These are phyloP conservation scores for Moringa oleifera DNA, from an alignment of 345 rosid species.

Conservation along the genomic window DNA sequence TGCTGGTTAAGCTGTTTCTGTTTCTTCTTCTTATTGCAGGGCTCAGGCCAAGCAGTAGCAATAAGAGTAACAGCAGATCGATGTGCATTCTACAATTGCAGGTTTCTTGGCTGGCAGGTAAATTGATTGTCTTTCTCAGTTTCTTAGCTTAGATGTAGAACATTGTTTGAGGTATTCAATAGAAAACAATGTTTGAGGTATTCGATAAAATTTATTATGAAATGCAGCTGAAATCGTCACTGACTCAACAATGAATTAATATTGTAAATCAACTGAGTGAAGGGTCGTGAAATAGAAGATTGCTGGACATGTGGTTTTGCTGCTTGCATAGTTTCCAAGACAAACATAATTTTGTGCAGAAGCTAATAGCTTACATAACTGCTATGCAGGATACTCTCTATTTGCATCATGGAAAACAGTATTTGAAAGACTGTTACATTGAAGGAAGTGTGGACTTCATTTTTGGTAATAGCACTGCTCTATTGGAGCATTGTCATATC, in stretches of 20 bases:
- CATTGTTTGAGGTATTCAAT: background rate
- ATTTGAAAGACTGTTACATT: conserved; percentile 77
- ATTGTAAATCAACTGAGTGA: background rate
- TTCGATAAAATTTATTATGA: background rate
- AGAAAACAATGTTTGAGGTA: background rate
- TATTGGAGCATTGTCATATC: conserved; percentile 93
- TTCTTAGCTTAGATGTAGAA: background rate
- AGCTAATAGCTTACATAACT: background rate
- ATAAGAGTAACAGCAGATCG: conserved; percentile 91
- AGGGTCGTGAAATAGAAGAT: no score
- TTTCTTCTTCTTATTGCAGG: conserved; percentile 35
- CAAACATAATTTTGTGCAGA: no score
- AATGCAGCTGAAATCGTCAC: no score
- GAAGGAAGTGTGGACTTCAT: conserved; percentile 97
- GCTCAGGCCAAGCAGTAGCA: conserved; percentile 98
- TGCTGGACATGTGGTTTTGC: background rate
- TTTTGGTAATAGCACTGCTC: conserved; percentile 91
- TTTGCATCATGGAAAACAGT: conserved; percentile 88
- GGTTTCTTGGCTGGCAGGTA: conserved; percentile 99
- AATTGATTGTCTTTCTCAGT: conserved; percentile 1
- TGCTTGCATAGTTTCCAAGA: no score
- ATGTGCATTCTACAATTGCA: conserved; percentile 91
- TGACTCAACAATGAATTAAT: no score
- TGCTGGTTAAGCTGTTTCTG: background rate
- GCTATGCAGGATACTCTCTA: conserved; percentile 76